Base-by-base conservation (phyloP, 108 stramenopile species). In the Skeletonema marinoi region DNA sequence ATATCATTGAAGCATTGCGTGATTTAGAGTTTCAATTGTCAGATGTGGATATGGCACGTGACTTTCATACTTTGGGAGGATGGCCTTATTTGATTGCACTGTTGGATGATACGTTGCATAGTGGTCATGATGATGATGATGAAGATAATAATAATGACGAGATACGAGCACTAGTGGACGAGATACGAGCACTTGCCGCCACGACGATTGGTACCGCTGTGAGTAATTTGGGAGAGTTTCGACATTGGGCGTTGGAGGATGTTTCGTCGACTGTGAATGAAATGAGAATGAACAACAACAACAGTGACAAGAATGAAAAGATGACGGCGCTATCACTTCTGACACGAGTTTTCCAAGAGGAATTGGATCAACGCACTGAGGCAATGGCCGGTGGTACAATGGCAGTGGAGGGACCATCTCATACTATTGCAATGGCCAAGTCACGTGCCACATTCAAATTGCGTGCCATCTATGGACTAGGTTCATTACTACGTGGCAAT, bases 41-140 rank as follows among this genome's bases (percentile, higher is more conserved):
- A 9, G 98, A 98, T 74, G 66, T 98, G 9, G 98, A 98, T 73
- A 95, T 93, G 88, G 93, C 98, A 6, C 86, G 96, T 12, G 98
- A 98, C 69, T 97, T 98, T 77, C 90, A 97, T 81, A 94, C 95
- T 1, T 61, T 98, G 68, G 96, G 96, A 35, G 97, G 97, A 10
- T 98, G 96, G 93, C 78, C 90, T 5, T 46, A 73, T 2, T 68
- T 98, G 48, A 83, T 92, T 14, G 66, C 92, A 8, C 73, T 94
- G 32, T 65, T 98, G 38, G 61, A 73, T n/a, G 84, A 90, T 17
- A 29, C 78, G 14, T 54, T 82, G 21, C 94, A 92, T 69, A 4
- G 13, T 25, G 21, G 6, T 11, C 19, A 9, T 51, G 21, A 3
- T 13, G 35, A 16, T 12, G 25, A 6, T 14, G 33, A 3, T 35